These are phyloP conservation scores for Epichloe gansuensis DNA, from an alignment of 2,329 filamentous ascomycete genomes.

Conservation along the genomic window DNA sequence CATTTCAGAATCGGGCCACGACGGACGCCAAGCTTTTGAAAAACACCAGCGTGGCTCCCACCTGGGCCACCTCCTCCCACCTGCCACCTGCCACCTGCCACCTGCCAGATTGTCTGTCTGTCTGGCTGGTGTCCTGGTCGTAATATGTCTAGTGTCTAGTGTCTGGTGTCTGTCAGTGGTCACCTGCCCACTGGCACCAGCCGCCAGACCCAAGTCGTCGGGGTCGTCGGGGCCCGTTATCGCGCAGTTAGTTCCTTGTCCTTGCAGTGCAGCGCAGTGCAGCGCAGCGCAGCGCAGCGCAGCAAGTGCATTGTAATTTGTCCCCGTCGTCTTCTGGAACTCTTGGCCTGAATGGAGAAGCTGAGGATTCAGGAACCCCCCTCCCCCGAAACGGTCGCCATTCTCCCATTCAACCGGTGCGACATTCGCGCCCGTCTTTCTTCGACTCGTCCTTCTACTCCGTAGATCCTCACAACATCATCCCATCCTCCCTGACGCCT, in stretches of 20 bases:
- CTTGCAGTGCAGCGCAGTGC: not conserved
- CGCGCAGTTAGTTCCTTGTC: not conserved
- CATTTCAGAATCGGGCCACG: not conserved
- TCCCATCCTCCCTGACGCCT: conserved; percentile 5
- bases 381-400: conserved; percentile 1
- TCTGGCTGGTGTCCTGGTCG: not conserved
- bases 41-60: not conserved
- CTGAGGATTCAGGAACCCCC: conserved; percentile 6
- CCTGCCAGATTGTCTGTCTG: not conserved
- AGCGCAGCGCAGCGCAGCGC: not conserved
- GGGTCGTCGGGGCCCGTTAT: not conserved
- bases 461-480: conserved; percentile 2
- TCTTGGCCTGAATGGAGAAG: conserved; percentile 4
- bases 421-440: conserved; percentile 1
- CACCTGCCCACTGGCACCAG: not conserved
- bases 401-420: not conserved
- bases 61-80: too few species aligned
- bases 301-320: not conserved
- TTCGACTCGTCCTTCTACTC: conserved; percentile 5
- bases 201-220: not conserved
- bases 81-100: too few species aligned
- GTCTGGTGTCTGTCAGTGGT: not conserved
- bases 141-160: too few species aligned
- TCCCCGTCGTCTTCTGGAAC: conserved; percentile 3
- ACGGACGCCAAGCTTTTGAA: not conserved